Conservation (phyloP, 2,329 filamentous ascomycete species). For the Blastomyces emzantsi region DNA sequence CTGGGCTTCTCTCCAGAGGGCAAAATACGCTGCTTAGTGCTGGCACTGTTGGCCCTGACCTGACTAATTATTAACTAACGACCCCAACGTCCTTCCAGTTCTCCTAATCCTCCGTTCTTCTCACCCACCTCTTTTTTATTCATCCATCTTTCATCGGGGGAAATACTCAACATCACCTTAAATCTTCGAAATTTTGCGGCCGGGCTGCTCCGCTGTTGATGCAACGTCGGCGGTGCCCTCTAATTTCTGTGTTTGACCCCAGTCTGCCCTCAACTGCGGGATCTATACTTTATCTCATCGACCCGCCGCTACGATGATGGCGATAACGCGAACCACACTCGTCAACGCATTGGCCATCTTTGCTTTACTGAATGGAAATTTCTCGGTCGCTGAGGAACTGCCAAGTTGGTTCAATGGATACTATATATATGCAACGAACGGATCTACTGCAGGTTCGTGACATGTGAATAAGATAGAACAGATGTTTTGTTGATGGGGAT, state of each 20-base stretch:
- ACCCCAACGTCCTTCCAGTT: background rate
- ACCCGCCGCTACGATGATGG: background rate
- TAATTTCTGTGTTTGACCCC: background rate
- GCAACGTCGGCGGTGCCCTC: background rate
- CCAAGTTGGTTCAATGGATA: conserved; percentile 10
- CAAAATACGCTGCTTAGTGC: background rate
- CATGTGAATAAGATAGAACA: background rate
- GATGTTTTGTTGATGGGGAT: background rate
- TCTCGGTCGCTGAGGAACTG: background rate
- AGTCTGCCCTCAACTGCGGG: background rate
- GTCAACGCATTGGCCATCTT: background rate
- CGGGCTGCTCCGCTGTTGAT: background rate
- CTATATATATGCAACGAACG: background rate
- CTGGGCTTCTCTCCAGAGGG: background rate
- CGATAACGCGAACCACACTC: background rate
- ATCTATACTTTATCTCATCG: background rate
- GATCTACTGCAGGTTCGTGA: conserved; percentile 1
- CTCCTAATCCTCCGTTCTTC: background rate
- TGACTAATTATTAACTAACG: too few species aligned
- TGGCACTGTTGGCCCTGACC: background rate
- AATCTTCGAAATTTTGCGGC: background rate
- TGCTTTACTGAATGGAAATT: background rate
- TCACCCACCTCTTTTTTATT: background rate
- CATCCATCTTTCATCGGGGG: background rate
- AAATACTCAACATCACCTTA: background rate